Evolutionary conservation across 2,329 filamentous ascomycete species (phyloP).

Genomic region (Calonectria naviculata): DNA sequence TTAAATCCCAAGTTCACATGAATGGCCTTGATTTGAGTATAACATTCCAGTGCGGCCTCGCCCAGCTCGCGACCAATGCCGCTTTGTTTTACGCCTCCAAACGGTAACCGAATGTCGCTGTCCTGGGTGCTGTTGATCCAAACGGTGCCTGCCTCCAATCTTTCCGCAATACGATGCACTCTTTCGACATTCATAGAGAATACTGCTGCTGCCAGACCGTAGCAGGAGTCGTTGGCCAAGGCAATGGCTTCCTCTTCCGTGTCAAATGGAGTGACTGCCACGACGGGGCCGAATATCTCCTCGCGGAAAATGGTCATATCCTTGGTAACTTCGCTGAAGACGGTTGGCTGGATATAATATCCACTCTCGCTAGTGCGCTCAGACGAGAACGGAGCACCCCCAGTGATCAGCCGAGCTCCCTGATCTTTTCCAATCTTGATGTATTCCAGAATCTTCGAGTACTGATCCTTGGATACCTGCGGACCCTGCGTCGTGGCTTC

Average conservation of each 20-base stretch:
- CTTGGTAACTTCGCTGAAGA: conserved; percentile 51
- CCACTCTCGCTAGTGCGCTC: conserved; percentile 45
- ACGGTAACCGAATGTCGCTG: neutral
- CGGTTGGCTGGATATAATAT: conserved; percentile 55
- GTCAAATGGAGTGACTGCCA: conserved; percentile 51
- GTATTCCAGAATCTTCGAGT: conserved; percentile 75
- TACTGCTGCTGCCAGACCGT: conserved; percentile 69
- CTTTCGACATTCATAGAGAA: conserved; percentile 68
- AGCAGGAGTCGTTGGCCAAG: conserved; percentile 62
- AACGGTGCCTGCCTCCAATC: conserved; percentile 68
- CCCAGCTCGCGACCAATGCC: conserved; percentile 14
- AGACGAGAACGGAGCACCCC: conserved; percentile 55
- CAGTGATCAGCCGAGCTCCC: conserved; percentile 71
- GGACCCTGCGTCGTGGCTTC: conserved; percentile 78
- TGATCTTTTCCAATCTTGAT: conserved; percentile 75
- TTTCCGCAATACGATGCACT: conserved; percentile 58
- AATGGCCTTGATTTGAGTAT: conserved; percentile 3
- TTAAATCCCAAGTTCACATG: neutral
- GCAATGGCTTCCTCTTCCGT: conserved; percentile 51
- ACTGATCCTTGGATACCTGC: conserved; percentile 76
- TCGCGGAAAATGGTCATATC: conserved; percentile 54
- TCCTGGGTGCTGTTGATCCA: conserved; percentile 53
- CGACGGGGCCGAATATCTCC: conserved; percentile 57
- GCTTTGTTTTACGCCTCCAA: conserved; percentile 15
- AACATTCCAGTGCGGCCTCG: neutral